A percentile compares a stretch with the other conserved stretches of the same genome.
Conservation (phyloP, 1,284 basidiomycete genomes). For the Moesziomyces globuligerus region DNA sequence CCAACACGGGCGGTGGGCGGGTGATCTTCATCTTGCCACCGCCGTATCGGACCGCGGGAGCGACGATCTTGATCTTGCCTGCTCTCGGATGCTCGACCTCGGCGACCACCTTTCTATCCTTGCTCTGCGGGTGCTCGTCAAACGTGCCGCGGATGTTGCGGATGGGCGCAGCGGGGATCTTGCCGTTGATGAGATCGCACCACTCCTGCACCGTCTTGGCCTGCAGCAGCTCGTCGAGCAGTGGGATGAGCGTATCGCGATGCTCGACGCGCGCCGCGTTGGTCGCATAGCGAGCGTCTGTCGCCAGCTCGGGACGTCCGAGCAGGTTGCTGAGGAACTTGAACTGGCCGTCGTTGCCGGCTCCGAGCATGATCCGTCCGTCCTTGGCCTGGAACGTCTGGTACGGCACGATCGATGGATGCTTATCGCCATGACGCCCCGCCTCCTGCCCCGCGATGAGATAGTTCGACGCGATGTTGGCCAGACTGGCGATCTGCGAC, state of each 20-base stretch:
- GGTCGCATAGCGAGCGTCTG: slow-evolving; percentile 33
- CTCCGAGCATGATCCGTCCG: slow-evolving; percentile 73
- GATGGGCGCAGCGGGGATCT: slow-evolving; percentile 71
- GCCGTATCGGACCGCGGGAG: slow-evolving; percentile 87
- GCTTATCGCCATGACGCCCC: slow-evolving; percentile 86
- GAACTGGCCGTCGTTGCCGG: slow-evolving; percentile 89
- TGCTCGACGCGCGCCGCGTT: slow-evolving; percentile 83
- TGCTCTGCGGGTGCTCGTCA: slow-evolving; percentile 82
- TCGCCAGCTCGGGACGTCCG: slow-evolving; percentile 30
- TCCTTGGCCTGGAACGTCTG: slow-evolving; percentile 52
- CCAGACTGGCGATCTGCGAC: slow-evolving; percentile 83
- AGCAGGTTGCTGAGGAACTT: slow-evolving; percentile 46
- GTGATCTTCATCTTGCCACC: slow-evolving; percentile 73
- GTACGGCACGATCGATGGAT: slow-evolving; percentile 70
- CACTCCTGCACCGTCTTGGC: slow-evolving; percentile 49
- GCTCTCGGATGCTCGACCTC: slow-evolving; percentile 76
- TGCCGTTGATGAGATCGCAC: slow-evolving; percentile 52
- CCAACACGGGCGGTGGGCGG: slow-evolving; percentile 63
- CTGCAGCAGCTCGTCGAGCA: slow-evolving; percentile 73
- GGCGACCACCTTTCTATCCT: slow-evolving; percentile 74
- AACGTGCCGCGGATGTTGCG: slow-evolving; percentile 92
- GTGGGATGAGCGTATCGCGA: slow-evolving; percentile 76
- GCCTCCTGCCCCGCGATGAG: slow-evolving; percentile 87
- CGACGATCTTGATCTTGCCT: slow-evolving; percentile 85
- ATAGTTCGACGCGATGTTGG: slow-evolving; percentile 93